A percentile compares a stretch with the other conserved stretches of the same genome.
These are phyloP conservation scores for Talaromyces sp. DNA, from an alignment of 2,329 filamentous ascomycete genomes.

Conservation along the genomic window DNA sequence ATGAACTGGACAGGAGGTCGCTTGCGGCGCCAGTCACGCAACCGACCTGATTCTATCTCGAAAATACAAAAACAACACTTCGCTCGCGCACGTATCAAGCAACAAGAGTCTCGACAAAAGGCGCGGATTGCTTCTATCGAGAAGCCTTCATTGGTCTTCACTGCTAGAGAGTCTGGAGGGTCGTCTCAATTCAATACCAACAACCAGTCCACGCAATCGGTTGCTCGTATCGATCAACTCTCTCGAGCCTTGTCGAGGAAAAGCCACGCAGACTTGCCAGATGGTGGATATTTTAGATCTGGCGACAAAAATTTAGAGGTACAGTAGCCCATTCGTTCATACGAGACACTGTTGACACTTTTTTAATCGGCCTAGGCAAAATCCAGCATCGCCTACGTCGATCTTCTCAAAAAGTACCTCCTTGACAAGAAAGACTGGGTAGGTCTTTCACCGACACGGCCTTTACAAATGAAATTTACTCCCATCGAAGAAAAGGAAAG, in stretches of 20 bases:
- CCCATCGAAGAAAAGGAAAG: slow-evolving; percentile 30
- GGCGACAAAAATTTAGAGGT: neutral
- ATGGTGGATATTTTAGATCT: neutral
- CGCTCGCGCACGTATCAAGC: slow-evolving; percentile 30
- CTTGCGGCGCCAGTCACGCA: slow-evolving; percentile 41
- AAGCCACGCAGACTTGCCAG: neutral
- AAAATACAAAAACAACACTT: slow-evolving; percentile 37
- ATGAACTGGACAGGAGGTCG: slow-evolving; percentile 50
- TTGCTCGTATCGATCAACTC: neutral
- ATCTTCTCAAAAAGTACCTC: slow-evolving; percentile 33
- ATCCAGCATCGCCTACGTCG: slow-evolving; percentile 23
- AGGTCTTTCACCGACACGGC: slow-evolving; percentile 34
- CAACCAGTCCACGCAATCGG: neutral
- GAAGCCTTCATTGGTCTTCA: slow-evolving; percentile 15
- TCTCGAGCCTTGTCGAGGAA: neutral
- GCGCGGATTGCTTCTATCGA: slow-evolving; percentile 18
- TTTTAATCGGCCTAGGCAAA: neutral
- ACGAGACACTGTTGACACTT: neutral
- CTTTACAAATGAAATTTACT: slow-evolving; percentile 35
- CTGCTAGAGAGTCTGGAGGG: neutral
- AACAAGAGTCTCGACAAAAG: slow-evolving; percentile 21
- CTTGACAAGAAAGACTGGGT: slow-evolving; percentile 41
- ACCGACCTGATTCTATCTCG: slow-evolving; percentile 28
- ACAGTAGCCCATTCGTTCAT: no score
- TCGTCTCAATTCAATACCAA: neutral